These are phyloP conservation scores for Fraxinus americana DNA, from an alignment of 257 asterid genomes.

Conservation along the genomic window DNA sequence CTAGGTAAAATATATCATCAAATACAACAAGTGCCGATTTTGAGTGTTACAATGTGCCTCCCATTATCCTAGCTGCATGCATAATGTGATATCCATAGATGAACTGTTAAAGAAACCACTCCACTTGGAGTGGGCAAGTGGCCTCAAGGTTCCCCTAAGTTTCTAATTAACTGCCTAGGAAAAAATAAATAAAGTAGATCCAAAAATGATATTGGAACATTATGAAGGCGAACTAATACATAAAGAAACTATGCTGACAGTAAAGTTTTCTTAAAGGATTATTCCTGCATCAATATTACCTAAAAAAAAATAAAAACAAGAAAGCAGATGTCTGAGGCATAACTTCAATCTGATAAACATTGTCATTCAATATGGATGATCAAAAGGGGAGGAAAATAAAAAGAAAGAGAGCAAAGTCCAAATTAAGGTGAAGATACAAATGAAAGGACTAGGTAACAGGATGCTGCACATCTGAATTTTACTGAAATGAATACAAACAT, in stretches of 20 bases:
- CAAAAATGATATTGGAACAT: neutral
- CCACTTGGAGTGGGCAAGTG: neutral
- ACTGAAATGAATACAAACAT: neutral
- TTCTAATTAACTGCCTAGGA: too few relatives aligned
- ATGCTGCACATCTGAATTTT: neutral
- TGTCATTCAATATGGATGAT: neutral
- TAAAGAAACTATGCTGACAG: neutral
- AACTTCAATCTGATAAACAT: neutral
- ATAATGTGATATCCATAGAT: neutral
- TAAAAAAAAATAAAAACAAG: too few relatives aligned
- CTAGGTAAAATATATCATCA: slow-evolving; percentile 9
- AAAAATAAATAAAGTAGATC: too few relatives aligned
- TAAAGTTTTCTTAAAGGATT: neutral
- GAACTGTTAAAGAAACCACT: neutral
- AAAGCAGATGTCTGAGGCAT: too few relatives aligned
- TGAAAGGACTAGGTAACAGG: neutral
- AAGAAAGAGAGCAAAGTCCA: neutral
- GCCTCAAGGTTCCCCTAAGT: too few relatives aligned
- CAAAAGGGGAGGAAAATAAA: neutral
- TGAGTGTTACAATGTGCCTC: neutral
- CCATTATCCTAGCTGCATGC: neutral
- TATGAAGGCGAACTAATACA: neutral
- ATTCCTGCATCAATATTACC: neutral
- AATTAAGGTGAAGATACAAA: neutral
- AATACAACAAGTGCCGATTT: neutral